Evolutionary conservation across 2,329 filamentous ascomycete genomes (phyloP).

Genomic region (Parascedosporium putredinis): DNA sequence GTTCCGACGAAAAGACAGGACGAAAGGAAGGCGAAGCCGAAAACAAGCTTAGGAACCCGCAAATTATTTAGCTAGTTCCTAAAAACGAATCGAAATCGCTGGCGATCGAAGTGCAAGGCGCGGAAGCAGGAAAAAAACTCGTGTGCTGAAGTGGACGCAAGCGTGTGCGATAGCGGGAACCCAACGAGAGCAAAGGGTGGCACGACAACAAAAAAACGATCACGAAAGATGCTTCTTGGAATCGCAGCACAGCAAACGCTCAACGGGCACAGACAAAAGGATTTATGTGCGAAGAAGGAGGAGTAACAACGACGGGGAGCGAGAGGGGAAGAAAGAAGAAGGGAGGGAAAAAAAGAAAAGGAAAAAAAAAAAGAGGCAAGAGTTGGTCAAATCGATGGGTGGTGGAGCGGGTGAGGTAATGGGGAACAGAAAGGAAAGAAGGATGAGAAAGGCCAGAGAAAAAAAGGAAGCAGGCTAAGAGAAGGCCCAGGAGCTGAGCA

Average conservation of each 20-base stretch:
- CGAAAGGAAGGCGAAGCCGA: constrained; percentile 1
- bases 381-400: constrained; percentile 17
- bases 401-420: constrained; percentile 34
- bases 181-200: constrained; percentile 20
- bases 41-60: constrained; percentile 1
- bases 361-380: constrained; percentile 16
- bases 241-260: constrained; percentile 19
- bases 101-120: not conserved
- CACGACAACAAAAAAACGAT: constrained; percentile 20
- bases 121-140: constrained; percentile 4
- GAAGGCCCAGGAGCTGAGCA: constrained; percentile 16
- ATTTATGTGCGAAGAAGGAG: constrained; percentile 11
- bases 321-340: constrained; percentile 15
- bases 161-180: constrained; percentile 8
- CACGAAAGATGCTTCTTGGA: constrained; percentile 25
- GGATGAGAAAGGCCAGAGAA: constrained; percentile 15
- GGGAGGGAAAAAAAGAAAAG: constrained; percentile 15
- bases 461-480: constrained; percentile 22
- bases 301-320: constrained; percentile 8
- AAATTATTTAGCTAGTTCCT: not conserved
- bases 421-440: constrained; percentile 25
- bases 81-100: not conserved
- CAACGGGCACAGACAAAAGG: constrained; percentile 8
- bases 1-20: constrained; percentile 1
- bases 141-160: constrained; percentile 6